Percentiles rank a stretch among this genome's conserved stretches.
Conservation (phyloP, 805 yeast genomes). For the Metschnikowia proteae region DNA sequence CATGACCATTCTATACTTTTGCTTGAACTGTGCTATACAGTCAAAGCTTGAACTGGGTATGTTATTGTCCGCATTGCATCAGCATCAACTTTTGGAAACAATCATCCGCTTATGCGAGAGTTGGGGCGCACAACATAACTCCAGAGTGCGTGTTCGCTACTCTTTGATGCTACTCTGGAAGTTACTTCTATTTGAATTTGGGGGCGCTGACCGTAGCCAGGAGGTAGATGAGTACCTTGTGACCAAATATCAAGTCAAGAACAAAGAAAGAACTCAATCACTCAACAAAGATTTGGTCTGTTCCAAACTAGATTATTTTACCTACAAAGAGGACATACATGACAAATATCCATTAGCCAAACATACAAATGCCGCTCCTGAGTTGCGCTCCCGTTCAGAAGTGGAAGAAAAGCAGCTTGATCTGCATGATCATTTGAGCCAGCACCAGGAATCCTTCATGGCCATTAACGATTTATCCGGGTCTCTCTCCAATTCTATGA, state of each 20-base stretch:
- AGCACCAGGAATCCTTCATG: slow-evolving; percentile 22
- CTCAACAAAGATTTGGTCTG: slow-evolving; percentile 39
- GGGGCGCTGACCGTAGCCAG: slow-evolving; percentile 42
- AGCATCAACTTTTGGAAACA: slow-evolving; percentile 39
- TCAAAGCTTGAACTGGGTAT: background rate
- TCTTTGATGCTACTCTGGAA: slow-evolving; percentile 53
- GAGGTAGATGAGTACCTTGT: slow-evolving; percentile 46
- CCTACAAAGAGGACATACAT: slow-evolving; percentile 68
- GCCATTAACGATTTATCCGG: slow-evolving; percentile 43
- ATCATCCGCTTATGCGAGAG: slow-evolving; percentile 53
- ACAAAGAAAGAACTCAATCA: slow-evolving; percentile 17
- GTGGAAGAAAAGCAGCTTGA: background rate
- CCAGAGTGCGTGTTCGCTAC: slow-evolving; percentile 49
- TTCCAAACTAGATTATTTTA: slow-evolving; percentile 81
- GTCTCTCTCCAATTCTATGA: slow-evolving; percentile 58
- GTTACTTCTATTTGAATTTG: slow-evolving; percentile 57
- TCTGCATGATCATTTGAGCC: background rate
- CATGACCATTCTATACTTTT: slow-evolving; percentile 35
- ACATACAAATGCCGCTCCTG: background rate
- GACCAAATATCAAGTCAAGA: slow-evolving; percentile 35
- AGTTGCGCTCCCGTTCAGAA: background rate
- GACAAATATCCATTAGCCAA: slow-evolving; percentile 69
- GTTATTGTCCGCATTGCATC: slow-evolving; percentile 17
- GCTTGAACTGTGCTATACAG: slow-evolving; percentile 24
- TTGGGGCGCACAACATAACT: slow-evolving; percentile 57